These are phyloP conservation scores for Erodium maritimum DNA, from an alignment of 345 rosid genomes.

Conservation along the genomic window DNA sequence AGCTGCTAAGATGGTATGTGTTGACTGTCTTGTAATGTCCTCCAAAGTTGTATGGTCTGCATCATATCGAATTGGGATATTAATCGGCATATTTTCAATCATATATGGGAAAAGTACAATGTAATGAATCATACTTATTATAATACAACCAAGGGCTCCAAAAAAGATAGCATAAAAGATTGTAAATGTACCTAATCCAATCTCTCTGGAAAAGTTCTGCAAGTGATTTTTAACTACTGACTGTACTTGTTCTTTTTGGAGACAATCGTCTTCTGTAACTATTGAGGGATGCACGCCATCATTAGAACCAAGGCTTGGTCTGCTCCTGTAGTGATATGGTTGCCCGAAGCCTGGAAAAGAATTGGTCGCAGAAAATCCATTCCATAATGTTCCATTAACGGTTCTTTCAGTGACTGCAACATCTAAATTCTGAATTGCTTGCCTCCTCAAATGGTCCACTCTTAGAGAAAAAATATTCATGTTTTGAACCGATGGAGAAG, in stretches of 20 bases:
- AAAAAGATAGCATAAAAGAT: too few relatives aligned
- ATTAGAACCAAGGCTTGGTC: constrained; percentile 29
- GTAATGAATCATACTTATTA: too few relatives aligned
- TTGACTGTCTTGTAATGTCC: constrained; percentile 60
- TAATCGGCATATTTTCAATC: not conserved
- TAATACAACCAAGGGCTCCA: not conserved
- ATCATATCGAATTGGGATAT: constrained; percentile 1
- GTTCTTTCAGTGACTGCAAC: constrained; percentile 14
- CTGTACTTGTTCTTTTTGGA: constrained; percentile 52
- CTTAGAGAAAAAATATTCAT: constrained; percentile 27
- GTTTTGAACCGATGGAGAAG: constrained; percentile 28
- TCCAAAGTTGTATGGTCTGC: constrained; percentile 49
- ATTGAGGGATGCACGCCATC: constrained; percentile 17
- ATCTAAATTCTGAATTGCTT: constrained; percentile 22
- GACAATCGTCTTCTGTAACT: constrained; percentile 26
- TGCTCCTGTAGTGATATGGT: constrained; percentile 24
- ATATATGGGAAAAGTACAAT: too few relatives aligned
- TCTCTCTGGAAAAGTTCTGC: constrained; percentile 49
- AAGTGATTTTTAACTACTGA: constrained; percentile 59
- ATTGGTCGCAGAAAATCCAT: constrained; percentile 30
- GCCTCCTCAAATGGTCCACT: constrained; percentile 33
- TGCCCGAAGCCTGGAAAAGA: constrained; percentile 29
- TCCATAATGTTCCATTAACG: constrained; percentile 35
- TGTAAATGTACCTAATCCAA: constrained; percentile 41
- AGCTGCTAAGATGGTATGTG: constrained; percentile 69